Percentiles rank a stretch among this genome's conserved stretches.
Conservation (phyloP, 2,329 filamentous ascomycete species). For the Cyphellophora attinorum region DNA sequence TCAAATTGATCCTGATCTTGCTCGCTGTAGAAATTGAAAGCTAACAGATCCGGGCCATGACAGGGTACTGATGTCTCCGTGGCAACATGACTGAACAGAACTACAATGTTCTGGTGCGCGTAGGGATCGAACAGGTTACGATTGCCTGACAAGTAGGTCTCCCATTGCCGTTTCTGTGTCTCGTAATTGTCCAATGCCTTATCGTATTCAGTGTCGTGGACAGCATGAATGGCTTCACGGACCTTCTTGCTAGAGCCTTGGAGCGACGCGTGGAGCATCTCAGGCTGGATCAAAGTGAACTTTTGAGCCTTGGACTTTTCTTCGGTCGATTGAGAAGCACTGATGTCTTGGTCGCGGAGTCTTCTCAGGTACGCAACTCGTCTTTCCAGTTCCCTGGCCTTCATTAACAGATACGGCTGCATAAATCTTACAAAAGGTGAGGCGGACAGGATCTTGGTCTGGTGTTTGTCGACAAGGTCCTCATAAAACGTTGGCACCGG, state of each 20-base stretch:
- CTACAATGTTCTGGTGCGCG: slow-evolving; percentile 91
- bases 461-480: slow-evolving; percentile 85
- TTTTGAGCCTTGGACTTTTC: slow-evolving; percentile 58
- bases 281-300: slow-evolving; percentile 85
- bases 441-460: slow-evolving; percentile 85
- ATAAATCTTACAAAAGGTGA: slow-evolving; percentile 95
- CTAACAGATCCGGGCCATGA: slow-evolving; percentile 79
- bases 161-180: slow-evolving; percentile 92
- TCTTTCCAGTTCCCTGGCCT: slow-evolving; percentile 81
- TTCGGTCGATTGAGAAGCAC: slow-evolving; percentile 34
- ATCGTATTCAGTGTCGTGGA: slow-evolving; percentile 94
- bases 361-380: slow-evolving; percentile 72
- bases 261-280: slow-evolving; percentile 83
- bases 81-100: slow-evolving; percentile 87
- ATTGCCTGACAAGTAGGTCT: slow-evolving; percentile 83
- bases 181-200: slow-evolving; percentile 88
- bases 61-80: slow-evolving; percentile 91
- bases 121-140: slow-evolving; percentile 87
- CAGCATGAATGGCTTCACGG: slow-evolving; percentile 85
- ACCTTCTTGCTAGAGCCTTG: slow-evolving; percentile 75
- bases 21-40: slow-evolving; percentile 88
- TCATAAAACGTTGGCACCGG: slow-evolving; percentile 89
- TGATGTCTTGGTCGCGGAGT: slow-evolving; percentile 60
- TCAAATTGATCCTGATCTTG: slow-evolving; percentile 62
- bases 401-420: slow-evolving; percentile 86